phyloP scores from a whole-genome alignment of 2,329 filamentous ascomycete species.

The Sporothrix pallida region DNA sequence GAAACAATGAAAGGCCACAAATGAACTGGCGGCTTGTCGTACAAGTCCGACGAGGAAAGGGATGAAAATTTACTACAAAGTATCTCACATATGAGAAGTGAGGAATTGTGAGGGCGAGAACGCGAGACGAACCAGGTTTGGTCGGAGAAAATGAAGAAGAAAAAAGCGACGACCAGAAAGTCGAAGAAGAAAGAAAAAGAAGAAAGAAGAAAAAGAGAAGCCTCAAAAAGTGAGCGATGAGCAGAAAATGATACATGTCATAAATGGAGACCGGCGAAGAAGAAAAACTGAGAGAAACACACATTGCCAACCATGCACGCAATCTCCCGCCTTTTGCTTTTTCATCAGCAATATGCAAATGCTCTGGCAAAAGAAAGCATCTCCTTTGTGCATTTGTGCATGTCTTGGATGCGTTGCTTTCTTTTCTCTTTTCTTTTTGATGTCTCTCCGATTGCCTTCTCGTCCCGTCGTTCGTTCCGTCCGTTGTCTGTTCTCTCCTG shows the following conservation, averaged over 20 bases:
- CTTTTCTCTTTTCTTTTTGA: slow-evolving; percentile 20
- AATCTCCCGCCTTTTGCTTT: slow-evolving; percentile 6
- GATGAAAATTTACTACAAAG: not conserved
- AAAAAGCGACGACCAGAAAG: not conserved
- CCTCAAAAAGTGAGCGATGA: not conserved
- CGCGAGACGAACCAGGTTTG: not conserved
- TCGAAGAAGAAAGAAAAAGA: not conserved
- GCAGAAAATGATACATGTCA: slow-evolving; percentile 3
- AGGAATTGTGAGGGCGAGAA: not conserved
- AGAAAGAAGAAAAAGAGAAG: not conserved
- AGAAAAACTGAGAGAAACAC: not conserved
- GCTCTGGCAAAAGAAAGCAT: not conserved
- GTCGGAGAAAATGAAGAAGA: not conserved
- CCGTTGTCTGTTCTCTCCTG: not conserved
- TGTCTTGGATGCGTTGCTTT: not conserved
- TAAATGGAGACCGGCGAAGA: not conserved
- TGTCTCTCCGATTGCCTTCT: not conserved
- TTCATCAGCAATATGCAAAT: not conserved
- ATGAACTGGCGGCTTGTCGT: not conserved
- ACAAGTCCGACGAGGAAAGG: not conserved
- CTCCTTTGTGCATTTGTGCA: not conserved
- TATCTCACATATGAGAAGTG: not conserved
- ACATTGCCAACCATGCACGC: not conserved
- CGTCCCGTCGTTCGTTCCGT: slow-evolving; percentile 16
- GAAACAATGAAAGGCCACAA: not conserved